These are phyloP conservation scores for Datisca glomerata DNA, from an alignment of 306 rosid species.

Conservation along the genomic window DNA sequence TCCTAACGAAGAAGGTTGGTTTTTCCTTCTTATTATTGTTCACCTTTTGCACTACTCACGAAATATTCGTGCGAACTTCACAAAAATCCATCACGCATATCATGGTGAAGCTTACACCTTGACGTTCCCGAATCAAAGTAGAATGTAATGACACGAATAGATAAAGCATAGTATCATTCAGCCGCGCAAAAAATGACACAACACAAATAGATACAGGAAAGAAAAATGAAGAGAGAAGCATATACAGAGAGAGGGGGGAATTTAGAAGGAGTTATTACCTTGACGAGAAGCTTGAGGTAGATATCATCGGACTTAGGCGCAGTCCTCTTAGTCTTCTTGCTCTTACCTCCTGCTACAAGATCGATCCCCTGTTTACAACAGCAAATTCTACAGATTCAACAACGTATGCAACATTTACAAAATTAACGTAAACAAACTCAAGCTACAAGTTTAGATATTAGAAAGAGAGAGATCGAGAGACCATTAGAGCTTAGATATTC, in stretches of 20 bases:
- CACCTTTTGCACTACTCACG: no score
- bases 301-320: slow-evolving; percentile 81
- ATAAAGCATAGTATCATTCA: no score
- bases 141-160: no score
- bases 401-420: no score
- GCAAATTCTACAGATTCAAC: background rate
- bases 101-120: no score
- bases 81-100: no score
- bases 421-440: no score
- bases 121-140: no score
- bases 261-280: slow-evolving; percentile 8
- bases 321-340: slow-evolving; percentile 63
- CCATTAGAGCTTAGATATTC: background rate
- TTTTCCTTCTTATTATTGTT: no score
- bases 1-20: no score
- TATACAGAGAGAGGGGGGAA: background rate
- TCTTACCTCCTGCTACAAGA: slow-evolving; percentile 80
- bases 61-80: no score
- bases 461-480: background rate
- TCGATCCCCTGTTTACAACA: slow-evolving; percentile 31
- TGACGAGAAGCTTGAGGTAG: slow-evolving; percentile 51
- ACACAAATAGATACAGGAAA: background rate
- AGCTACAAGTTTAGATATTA: background rate
- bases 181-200: no score
- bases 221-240: background rate